phyloP scores from a whole-genome alignment of 768 basidiomycete species.

The Porpolomopsis calyptriformis region DNA sequence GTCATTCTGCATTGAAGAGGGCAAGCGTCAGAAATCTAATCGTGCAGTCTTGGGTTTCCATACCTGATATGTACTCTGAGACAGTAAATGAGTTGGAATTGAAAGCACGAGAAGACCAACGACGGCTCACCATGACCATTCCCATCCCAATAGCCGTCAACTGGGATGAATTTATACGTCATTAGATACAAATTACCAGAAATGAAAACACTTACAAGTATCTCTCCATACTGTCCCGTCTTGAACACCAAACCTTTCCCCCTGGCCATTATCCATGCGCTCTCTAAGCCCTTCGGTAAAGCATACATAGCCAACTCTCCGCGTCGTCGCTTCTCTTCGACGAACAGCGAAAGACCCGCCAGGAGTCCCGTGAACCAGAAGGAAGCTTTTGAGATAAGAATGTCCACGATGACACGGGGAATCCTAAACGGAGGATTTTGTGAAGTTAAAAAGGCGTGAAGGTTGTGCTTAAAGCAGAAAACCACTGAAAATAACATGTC shows the following conservation, averaged over 20 bases:
- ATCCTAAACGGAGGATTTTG: conserved; percentile 27
- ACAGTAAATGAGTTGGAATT: conserved; percentile 1
- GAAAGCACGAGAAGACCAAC: background rate
- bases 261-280: conserved; percentile 72
- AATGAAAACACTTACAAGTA: conserved; percentile 39
- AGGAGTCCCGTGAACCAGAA: conserved; percentile 69
- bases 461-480: conserved; percentile 57
- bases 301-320: conserved; percentile 90
- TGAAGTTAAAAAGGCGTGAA: conserved; percentile 31
- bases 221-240: conserved; percentile 61
- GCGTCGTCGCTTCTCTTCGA: conserved; percentile 82
- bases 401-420: conserved; percentile 38
- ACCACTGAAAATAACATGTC: conserved; percentile 29
- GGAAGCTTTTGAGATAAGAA: conserved; percentile 56
- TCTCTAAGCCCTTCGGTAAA: conserved; percentile 83
- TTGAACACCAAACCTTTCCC: conserved; percentile 67
- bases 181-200: conserved; percentile 1
- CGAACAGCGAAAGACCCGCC: conserved; percentile 67
- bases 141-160: conserved; percentile 73
- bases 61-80: conserved; percentile 66
- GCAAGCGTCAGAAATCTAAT: background rate
- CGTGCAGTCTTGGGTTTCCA: background rate
- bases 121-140: conserved; percentile 70
- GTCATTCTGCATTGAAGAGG: conserved; percentile 29
- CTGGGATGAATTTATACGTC: conserved; percentile 16